Evolutionary conservation across 148 eudicot genomes (phyloP).

Genomic region (Dysphania ambrosioides): DNA sequence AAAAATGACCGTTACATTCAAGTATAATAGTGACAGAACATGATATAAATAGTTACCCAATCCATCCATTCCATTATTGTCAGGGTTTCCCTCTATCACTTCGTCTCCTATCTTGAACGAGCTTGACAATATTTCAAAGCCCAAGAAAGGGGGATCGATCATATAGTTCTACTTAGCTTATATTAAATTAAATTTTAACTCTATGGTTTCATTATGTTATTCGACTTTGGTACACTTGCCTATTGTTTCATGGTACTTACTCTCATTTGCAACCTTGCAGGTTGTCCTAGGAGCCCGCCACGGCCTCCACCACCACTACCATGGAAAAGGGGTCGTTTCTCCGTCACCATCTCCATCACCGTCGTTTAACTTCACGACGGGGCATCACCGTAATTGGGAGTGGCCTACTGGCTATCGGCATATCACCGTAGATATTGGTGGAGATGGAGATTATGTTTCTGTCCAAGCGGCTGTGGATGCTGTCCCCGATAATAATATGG

Average conservation of each 20-base stretch:
- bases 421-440: slow-evolving; percentile 59
- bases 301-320: slow-evolving; percentile 4
- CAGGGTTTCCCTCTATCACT: neutral
- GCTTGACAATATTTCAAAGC: neutral
- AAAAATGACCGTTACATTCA: slow-evolving; percentile 16
- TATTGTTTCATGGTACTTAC: slow-evolving; percentile 4
- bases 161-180: neutral
- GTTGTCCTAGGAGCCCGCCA: slow-evolving; percentile 16
- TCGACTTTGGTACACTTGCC: neutral
- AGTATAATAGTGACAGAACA: neutral
- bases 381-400: slow-evolving; percentile 48
- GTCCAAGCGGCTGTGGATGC: slow-evolving; percentile 89
- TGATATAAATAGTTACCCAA: neutral
- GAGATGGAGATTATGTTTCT: slow-evolving; percentile 55
- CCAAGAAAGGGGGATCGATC: neutral
- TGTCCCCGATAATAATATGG: slow-evolving; percentile 51
- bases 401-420: slow-evolving; percentile 61
- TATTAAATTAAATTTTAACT: neutral
- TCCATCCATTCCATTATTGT: neutral
- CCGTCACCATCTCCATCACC: neutral
- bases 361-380: slow-evolving; percentile 1
- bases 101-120: neutral
- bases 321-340: neutral
- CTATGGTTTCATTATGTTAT: slow-evolving; percentile 10
- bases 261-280: slow-evolving; percentile 28